Evolutionary conservation across 208 protist genomes (phyloP).

Genomic region (Wallacemonas collosoma): DNA sequence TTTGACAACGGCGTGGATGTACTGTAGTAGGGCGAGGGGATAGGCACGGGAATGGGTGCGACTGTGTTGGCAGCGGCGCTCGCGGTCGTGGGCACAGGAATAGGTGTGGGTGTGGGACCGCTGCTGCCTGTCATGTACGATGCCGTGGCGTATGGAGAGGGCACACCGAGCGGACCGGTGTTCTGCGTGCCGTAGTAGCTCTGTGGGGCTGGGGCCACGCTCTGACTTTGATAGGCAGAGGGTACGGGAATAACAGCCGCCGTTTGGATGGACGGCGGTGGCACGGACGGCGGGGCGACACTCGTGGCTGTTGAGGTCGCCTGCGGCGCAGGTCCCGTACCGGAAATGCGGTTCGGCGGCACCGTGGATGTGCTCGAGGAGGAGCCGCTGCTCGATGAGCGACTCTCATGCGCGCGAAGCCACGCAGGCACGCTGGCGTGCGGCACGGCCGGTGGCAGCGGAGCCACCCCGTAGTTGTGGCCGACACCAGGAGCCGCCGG

Average conservation of each 20-base stretch:
- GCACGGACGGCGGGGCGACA: not conserved
- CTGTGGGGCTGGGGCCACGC: not conserved
- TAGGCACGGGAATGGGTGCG: not conserved
- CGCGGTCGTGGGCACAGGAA: conserved; percentile 2
- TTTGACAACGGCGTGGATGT: not conserved
- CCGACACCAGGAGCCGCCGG: conserved; percentile 7
- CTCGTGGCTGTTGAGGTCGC: not conserved
- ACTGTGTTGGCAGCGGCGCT: not conserved
- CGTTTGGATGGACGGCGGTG: not conserved
- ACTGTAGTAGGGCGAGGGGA: conserved; percentile 10
- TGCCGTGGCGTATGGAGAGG: conserved; percentile 22
- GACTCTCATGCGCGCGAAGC: conserved; percentile 12
- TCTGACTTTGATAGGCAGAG: conserved; percentile 1
- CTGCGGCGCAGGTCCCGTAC: not conserved
- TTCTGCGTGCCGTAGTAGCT: not conserved
- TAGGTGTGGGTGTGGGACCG: not conserved
- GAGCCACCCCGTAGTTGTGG: conserved; percentile 9
- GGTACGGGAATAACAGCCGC: not conserved
- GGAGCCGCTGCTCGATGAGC: conserved; percentile 7
- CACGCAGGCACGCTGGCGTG: conserved; percentile 8
- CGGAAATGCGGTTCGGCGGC: conserved; percentile 9
- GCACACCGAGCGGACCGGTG: not conserved
- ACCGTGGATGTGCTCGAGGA: conserved; percentile 15
- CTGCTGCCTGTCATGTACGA: conserved; percentile 18
- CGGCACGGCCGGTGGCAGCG: not conserved